These are phyloP conservation scores for Penicillium longicatenatum DNA, from an alignment of 495 filamentous ascomycete genomes.

Conservation along the genomic window DNA sequence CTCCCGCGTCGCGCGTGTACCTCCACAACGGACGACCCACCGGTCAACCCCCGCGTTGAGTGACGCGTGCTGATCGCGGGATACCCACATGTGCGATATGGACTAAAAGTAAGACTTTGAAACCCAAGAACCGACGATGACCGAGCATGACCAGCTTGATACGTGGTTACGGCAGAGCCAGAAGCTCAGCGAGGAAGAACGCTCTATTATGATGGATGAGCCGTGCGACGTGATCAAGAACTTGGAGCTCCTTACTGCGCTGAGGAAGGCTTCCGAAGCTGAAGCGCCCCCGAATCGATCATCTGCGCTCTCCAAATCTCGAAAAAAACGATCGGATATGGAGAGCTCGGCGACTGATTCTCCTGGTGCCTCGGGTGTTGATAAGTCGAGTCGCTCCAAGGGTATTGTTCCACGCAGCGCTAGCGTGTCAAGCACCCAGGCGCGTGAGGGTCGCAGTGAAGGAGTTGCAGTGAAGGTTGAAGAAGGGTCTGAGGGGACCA, in stretches of 20 bases:
- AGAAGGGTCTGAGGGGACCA: constrained; percentile 54
- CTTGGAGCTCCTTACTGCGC: constrained; percentile 60
- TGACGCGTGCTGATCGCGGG: neutral
- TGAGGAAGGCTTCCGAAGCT: constrained; percentile 59
- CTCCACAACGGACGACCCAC: neutral
- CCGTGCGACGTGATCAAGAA: constrained; percentile 61
- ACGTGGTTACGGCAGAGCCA: constrained; percentile 62
- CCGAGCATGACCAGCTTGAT: constrained; percentile 54
- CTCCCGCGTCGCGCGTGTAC: neutral
- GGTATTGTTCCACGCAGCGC: constrained; percentile 54
- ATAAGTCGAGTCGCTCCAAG: constrained; percentile 49
- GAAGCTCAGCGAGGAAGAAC: constrained; percentile 63
- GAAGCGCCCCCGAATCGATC: constrained; percentile 54
- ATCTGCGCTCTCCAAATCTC: constrained; percentile 50
- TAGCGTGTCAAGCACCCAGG: constrained; percentile 54
- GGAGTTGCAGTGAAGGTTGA: constrained; percentile 54
- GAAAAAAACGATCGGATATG: constrained; percentile 69
- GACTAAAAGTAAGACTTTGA: constrained; percentile 16
- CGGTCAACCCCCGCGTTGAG: neutral
- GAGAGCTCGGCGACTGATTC: constrained; percentile 71
- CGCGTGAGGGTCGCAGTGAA: constrained; percentile 43
- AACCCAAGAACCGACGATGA: constrained; percentile 34
- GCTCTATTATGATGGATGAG: constrained; percentile 58
- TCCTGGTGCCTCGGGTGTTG: constrained; percentile 61
- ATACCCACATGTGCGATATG: neutral